A percentile compares a stretch with the other conserved stretches of the same genome.
These are phyloP conservation scores for Pseudopediastrum boryanum DNA, from an alignment of 139 green algal genomes.

Conservation along the genomic window DNA sequence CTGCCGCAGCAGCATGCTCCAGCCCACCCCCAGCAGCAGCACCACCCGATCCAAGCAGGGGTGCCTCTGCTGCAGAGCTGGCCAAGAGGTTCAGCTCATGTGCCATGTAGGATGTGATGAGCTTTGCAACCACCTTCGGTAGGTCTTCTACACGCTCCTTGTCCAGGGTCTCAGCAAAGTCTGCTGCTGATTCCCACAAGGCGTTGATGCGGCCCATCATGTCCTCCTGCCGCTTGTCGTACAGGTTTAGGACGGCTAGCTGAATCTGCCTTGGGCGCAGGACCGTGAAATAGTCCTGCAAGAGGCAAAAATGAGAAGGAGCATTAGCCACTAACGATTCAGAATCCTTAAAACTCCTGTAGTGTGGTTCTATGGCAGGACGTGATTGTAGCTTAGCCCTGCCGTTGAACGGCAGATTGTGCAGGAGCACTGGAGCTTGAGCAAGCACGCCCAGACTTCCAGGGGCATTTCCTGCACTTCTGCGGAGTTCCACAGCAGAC, in stretches of 20 bases:
- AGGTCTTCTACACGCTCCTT: slow-evolving; percentile 24
- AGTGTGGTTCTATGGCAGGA: no score
- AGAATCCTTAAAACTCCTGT: no score
- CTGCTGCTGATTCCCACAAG: slow-evolving; percentile 32
- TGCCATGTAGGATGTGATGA: slow-evolving; percentile 17
- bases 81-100: slow-evolving; percentile 3
- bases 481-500: no score
- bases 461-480: no score
- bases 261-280: slow-evolving; percentile 40
- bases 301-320: background rate
- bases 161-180: slow-evolving; percentile 28
- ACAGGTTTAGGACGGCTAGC: slow-evolving; percentile 51
- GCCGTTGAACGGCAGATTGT: no score
- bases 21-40: no score
- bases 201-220: slow-evolving; percentile 39
- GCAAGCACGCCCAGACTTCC: no score
- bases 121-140: slow-evolving; percentile 15
- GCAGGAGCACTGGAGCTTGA: no score
- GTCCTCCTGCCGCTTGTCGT: slow-evolving; percentile 38
- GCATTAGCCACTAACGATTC: background rate
- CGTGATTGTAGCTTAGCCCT: no score
- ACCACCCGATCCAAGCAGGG: no score
- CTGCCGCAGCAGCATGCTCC: background rate
- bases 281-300: slow-evolving; percentile 42
- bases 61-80: background rate